phyloP scores from a whole-genome alignment of 768 basidiomycete genomes.

The Leccinum pellstonianum region DNA sequence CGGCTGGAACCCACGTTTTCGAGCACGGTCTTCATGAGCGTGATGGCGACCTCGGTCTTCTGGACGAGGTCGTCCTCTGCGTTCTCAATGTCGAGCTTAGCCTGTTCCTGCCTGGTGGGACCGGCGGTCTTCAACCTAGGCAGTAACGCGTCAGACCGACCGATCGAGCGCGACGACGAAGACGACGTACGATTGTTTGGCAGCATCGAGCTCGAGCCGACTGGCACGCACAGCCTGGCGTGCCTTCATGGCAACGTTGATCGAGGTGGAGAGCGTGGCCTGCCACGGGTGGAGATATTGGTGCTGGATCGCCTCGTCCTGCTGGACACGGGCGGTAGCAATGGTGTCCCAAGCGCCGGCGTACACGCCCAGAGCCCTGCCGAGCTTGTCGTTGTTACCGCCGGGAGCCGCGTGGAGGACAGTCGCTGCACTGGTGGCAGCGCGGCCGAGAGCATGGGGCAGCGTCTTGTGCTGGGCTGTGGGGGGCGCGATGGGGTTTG shows the following conservation, averaged over 20 bases:
- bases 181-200: slow-evolving; percentile 73
- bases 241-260: slow-evolving; percentile 91
- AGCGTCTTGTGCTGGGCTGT: slow-evolving; percentile 88
- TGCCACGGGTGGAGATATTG: slow-evolving; percentile 84
- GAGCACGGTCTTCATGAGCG: slow-evolving; percentile 94
- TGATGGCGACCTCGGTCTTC: slow-evolving; percentile 96
- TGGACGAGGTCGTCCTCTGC: slow-evolving; percentile 96
- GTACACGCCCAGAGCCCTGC: slow-evolving; percentile 75
- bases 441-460: slow-evolving; percentile 88
- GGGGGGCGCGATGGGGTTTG: slow-evolving; percentile 53
- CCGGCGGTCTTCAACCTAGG: slow-evolving; percentile 74
- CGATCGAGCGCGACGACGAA: neutral
- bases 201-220: slow-evolving; percentile 85
- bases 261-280: slow-evolving; percentile 77
- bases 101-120: slow-evolving; percentile 84
- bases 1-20: slow-evolving; percentile 74
- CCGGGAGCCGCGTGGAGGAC: slow-evolving; percentile 45
- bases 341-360: slow-evolving; percentile 83
- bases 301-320: slow-evolving; percentile 68
- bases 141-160: slow-evolving; percentile 1
- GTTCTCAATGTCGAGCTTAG: slow-evolving; percentile 90
- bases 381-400: slow-evolving; percentile 64
- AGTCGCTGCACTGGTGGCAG: slow-evolving; percentile 61
- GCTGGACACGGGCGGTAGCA: slow-evolving; percentile 72
- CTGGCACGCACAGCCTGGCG: slow-evolving; percentile 77